phyloP scores from a whole-genome alignment of 2,329 filamentous ascomycete species.

The Pseudocercospora fuligena region DNA sequence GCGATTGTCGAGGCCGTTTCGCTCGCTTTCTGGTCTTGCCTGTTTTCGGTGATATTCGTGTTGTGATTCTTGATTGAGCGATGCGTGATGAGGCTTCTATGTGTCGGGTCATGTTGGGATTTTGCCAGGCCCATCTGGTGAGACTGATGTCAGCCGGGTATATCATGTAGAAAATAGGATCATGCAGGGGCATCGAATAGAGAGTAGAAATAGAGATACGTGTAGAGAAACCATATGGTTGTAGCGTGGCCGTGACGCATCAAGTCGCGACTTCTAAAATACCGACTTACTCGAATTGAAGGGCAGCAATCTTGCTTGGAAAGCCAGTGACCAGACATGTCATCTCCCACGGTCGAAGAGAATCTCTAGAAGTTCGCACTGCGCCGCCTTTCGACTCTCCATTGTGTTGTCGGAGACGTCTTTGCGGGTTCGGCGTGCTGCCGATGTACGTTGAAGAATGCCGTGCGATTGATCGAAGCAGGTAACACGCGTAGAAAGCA shows the following conservation, averaged over 20 bases:
- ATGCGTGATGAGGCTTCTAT: conserved; percentile 70
- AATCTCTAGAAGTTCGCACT: conserved; percentile 69
- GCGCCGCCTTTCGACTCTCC: conserved; percentile 82
- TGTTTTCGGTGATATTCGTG: conserved; percentile 43
- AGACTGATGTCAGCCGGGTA: background rate
- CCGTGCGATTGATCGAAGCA: conserved; percentile 80
- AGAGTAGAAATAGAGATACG: too few species aligned
- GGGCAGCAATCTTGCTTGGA: conserved; percentile 79
- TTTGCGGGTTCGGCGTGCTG: conserved; percentile 84
- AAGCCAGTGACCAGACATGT: conserved; percentile 85
- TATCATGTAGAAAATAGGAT: too few species aligned
- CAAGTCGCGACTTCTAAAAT: background rate
- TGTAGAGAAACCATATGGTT: too few species aligned
- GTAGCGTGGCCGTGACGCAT: background rate
- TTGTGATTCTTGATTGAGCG: conserved; percentile 48
- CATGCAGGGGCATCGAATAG: too few species aligned
- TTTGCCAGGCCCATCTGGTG: conserved; percentile 85
- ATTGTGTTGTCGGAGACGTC: conserved; percentile 91
- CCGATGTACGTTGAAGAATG: conserved; percentile 82
- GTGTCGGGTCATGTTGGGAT: conserved; percentile 79
- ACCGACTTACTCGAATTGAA: conserved; percentile 86
- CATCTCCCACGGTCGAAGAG: conserved; percentile 88
- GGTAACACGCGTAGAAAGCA: conserved; percentile 90
- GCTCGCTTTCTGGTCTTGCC: conserved; percentile 54
- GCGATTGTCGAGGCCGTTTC: conserved; percentile 61